A percentile compares a stretch with the other conserved stretches of the same genome.
phyloP scores from a whole-genome alignment of 768 basidiomycete genomes.

The Sistotremastrum niveocremeum region DNA sequence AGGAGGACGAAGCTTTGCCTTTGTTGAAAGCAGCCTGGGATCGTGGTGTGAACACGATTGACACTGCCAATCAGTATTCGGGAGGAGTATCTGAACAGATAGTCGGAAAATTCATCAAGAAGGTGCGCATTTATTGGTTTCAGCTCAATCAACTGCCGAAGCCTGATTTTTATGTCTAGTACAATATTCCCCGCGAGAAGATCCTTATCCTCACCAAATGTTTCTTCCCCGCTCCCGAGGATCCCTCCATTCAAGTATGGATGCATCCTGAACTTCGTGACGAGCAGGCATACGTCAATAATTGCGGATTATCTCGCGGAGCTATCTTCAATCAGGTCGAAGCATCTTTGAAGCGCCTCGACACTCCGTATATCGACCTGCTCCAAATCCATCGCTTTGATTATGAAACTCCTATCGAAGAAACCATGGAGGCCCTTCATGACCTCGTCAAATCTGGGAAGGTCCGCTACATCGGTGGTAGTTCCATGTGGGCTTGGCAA shows the following conservation, averaged over 20 bases:
- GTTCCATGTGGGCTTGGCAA: slow-evolving; percentile 15
- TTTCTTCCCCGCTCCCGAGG: background rate
- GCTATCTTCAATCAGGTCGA: slow-evolving; percentile 12
- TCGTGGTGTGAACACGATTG: slow-evolving; percentile 2
- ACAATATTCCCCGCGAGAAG: background rate
- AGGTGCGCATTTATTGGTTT: too few relatives aligned
- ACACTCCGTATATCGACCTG: slow-evolving; percentile 12
- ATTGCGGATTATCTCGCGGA: slow-evolving; percentile 7
- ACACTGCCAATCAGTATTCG: slow-evolving; percentile 5
- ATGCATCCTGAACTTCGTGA: too few relatives aligned
- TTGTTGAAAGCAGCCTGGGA: slow-evolving; percentile 1
- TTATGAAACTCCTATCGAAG: slow-evolving; percentile 14
- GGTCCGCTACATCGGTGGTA: slow-evolving; percentile 22
- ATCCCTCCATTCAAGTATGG: too few relatives aligned
- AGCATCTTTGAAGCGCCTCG: slow-evolving; percentile 10
- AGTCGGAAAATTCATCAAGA: slow-evolving; percentile 5
- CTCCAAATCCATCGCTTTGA: slow-evolving; percentile 26
- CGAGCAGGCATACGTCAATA: slow-evolving; percentile 5
- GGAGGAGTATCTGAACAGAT: slow-evolving; percentile 3
- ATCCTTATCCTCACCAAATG: background rate
- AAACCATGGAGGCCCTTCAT: slow-evolving; percentile 28
- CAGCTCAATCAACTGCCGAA: too few relatives aligned
- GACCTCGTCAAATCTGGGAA: slow-evolving; percentile 31
- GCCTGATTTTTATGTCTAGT: background rate
- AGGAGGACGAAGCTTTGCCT: slow-evolving; percentile 1